A percentile compares a stretch with the other conserved stretches of the same genome.
Evolutionary conservation across 805 yeast species (phyloP).

Genomic region (Ogataea methanolica): DNA sequence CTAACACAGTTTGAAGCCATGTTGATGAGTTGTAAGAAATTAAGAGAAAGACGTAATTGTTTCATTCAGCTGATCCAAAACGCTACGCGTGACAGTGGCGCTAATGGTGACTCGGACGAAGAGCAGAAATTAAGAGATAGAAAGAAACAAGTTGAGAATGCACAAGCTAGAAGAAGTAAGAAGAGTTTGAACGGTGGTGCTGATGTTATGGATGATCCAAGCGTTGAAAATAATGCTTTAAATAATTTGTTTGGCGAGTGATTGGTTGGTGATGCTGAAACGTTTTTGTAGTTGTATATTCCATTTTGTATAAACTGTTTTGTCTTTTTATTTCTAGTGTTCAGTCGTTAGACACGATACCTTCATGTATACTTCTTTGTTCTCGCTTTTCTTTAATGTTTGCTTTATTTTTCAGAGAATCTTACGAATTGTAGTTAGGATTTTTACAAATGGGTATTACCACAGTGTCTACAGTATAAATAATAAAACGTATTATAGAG

Average conservation of each 20-base stretch:
- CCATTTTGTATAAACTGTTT: background rate
- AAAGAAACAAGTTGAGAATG: constrained; percentile 49
- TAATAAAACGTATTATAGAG: too few species aligned
- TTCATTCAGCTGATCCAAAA: constrained; percentile 65
- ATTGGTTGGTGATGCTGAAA: background rate
- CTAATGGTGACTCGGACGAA: constrained; percentile 31
- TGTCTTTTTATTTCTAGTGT: background rate
- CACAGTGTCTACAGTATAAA: too few species aligned
- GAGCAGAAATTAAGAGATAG: constrained; percentile 36
- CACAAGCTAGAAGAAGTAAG: constrained; percentile 37
- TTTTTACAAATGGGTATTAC: too few species aligned
- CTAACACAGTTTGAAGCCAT: constrained; percentile 60
- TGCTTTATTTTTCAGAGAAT: too few species aligned
- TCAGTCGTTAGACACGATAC: too few species aligned
- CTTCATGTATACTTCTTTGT: background rate
- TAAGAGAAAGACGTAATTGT: constrained; percentile 77
- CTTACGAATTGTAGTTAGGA: too few species aligned
- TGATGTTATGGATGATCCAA: constrained; percentile 70
- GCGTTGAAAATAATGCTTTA: constrained; percentile 61
- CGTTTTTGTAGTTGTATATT: background rate
- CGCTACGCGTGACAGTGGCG: constrained; percentile 44
- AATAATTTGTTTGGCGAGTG: constrained; percentile 50
- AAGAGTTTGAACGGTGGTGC: constrained; percentile 12
- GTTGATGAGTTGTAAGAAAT: constrained; percentile 58
- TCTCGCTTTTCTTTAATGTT: background rate